phyloP scores from a whole-genome alignment of 108 stramenopile species.

The Cyclotella kingstonii region DNA sequence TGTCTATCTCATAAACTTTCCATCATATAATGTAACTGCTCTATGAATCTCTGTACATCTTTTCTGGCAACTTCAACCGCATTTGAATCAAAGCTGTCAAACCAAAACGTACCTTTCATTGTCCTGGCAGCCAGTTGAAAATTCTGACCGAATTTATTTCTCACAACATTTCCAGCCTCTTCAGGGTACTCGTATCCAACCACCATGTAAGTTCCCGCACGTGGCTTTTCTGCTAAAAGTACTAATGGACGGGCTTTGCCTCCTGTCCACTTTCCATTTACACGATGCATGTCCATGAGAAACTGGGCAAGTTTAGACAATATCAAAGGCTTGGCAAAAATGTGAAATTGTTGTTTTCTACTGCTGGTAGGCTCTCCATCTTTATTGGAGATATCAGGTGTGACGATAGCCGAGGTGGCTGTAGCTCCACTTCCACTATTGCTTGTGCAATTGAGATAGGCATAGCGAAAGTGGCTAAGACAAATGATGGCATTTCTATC shows the following conservation, averaged over 20 bases:
- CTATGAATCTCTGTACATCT: conserved; percentile 90
- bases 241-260: conserved; percentile 82
- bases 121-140: conserved; percentile 87
- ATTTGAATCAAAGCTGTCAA: conserved; percentile 90
- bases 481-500: conserved; percentile 78
- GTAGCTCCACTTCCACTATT: conserved; percentile 30
- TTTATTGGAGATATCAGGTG: conserved; percentile 23
- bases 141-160: conserved; percentile 81
- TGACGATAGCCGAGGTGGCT: conserved; percentile 31
- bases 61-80: conserved; percentile 81
- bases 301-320: conserved; percentile 77
- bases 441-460: conserved; percentile 70
- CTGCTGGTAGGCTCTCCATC: conserved; percentile 19
- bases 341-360: conserved; percentile 34
- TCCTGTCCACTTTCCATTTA: conserved; percentile 90
- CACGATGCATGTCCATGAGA: conserved; percentile 88
- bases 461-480: conserved; percentile 85
- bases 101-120: conserved; percentile 71
- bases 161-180: conserved; percentile 60
- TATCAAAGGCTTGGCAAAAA: conserved; percentile 82
- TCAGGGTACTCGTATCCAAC: conserved; percentile 90
- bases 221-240: conserved; percentile 81
- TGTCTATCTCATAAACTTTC: conserved; percentile 28
- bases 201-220: conserved; percentile 76
- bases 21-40: conserved; percentile 87